phyloP scores from a whole-genome alignment of 2,329 filamentous ascomycete species.

The Meredithiella fracta region DNA sequence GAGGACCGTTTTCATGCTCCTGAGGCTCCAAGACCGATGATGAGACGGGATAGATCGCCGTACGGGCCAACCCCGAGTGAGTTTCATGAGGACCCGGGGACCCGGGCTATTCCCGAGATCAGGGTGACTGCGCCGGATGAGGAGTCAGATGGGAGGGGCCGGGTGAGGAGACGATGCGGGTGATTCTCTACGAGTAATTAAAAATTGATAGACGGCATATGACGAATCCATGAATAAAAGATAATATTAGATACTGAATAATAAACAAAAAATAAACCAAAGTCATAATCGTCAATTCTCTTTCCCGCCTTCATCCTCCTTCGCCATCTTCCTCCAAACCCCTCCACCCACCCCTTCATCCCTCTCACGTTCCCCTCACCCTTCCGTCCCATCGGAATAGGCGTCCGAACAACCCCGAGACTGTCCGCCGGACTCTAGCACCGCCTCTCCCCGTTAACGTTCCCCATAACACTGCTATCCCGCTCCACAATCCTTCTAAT shows the following conservation, averaged over 20 bases:
- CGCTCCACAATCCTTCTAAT: slow-evolving; percentile 5
- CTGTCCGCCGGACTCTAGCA: background rate
- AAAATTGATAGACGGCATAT: background rate
- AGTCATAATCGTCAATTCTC: background rate
- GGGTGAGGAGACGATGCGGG: background rate
- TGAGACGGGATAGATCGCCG: background rate
- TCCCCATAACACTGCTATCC: background rate
- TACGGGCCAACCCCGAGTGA: background rate
- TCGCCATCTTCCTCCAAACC: background rate
- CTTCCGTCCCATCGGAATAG: background rate
- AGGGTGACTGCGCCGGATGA: background rate
- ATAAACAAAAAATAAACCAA: background rate
- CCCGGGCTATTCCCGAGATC: background rate
- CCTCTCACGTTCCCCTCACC: background rate
- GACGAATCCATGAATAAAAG: background rate
- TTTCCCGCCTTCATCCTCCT: background rate
- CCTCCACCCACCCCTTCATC: background rate
- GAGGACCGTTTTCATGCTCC: background rate
- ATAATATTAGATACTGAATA: background rate
- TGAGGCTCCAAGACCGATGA: too few species aligned
- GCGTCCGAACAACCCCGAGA: background rate
- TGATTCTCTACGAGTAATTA: background rate
- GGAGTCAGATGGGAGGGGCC: too few species aligned
- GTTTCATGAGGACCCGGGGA: background rate
- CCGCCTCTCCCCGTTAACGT: background rate